Evolutionary conservation across 106 monocot genomes (phyloP).

Genomic region (Chionographis japonica): DNA sequence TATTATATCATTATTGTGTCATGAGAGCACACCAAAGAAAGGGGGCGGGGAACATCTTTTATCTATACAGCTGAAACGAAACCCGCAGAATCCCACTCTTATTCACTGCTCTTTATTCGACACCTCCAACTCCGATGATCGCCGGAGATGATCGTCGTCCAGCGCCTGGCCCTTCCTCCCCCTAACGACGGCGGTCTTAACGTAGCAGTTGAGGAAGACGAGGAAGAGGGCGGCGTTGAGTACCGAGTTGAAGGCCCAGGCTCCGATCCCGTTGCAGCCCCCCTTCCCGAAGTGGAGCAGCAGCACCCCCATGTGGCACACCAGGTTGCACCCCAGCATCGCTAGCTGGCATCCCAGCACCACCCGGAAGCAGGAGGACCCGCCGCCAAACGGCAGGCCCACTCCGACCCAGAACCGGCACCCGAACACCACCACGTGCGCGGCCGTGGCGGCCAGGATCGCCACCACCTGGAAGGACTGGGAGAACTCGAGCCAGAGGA

Average conservation of each 20-base stretch:
- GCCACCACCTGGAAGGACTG: constrained; percentile 88
- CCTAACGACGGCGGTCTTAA: not conserved
- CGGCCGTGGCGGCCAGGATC: constrained; percentile 66
- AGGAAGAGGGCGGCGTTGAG: constrained; percentile 64
- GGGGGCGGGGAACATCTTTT: too few relatives aligned
- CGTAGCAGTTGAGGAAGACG: constrained; percentile 43
- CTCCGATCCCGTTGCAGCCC: constrained; percentile 87
- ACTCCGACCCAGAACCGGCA: constrained; percentile 84
- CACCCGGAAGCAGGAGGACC: constrained; percentile 23
- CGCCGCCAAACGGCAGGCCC: constrained; percentile 46
- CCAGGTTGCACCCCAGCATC: constrained; percentile 56
- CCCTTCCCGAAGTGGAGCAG: constrained; percentile 66
- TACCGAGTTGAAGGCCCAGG: constrained; percentile 83
- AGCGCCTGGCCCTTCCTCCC: constrained; percentile 5
- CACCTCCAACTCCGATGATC: not conserved
- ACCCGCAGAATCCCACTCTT: too few relatives aligned
- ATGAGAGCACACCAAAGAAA: too few relatives aligned
- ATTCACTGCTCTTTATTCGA: constrained; percentile 8
- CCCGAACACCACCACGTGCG: constrained; percentile 66
- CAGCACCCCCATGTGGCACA: constrained; percentile 67
- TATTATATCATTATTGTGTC: too few relatives aligned
- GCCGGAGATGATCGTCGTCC: constrained; percentile 21
- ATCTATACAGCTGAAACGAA: too few relatives aligned
- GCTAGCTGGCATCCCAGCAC: constrained; percentile 61
- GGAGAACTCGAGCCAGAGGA: constrained; percentile 98